phyloP scores from a whole-genome alignment of 306 rosid species.

The Mucuna pruriens region DNA sequence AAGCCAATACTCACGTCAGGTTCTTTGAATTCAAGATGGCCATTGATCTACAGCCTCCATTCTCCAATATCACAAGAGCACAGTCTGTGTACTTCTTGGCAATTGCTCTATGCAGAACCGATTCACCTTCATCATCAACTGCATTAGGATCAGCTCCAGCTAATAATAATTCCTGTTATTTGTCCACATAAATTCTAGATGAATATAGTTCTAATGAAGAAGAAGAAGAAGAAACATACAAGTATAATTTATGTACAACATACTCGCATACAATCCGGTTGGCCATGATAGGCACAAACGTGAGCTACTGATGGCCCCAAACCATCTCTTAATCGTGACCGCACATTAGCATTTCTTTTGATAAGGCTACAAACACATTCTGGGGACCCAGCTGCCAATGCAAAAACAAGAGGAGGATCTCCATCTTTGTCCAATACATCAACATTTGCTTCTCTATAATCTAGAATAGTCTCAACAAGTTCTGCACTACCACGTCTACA shows the following conservation, averaged over 20 bases:
- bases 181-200: conserved; percentile 32
- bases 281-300: conserved; percentile 98
- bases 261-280: conserved; percentile 99
- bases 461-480: conserved; percentile 89
- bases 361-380: conserved; percentile 86
- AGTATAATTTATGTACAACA: conserved; percentile 49
- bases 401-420: conserved; percentile 98
- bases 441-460: conserved; percentile 77
- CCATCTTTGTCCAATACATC: conserved; percentile 96
- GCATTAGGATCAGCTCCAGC: conserved; percentile 99
- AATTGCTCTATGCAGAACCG: conserved; percentile 93
- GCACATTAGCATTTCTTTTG: conserved; percentile 83
- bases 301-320: conserved; percentile 96
- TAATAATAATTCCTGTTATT: conserved; percentile 79
- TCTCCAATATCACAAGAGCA: conserved; percentile 91
- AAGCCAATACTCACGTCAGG: conserved; percentile 70
- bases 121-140: conserved; percentile 96
- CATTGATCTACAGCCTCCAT: conserved; percentile 98
- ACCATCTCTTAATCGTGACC: conserved; percentile 88
- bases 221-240: conserved; percentile 37
- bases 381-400: conserved; percentile 96
- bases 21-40: conserved; percentile 75
- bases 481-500: conserved; percentile 93
- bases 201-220: conserved; percentile 31
- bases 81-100: conserved; percentile 93